phyloP scores from a whole-genome alignment of 306 rosid species.

The Phaseolus lunatus region DNA sequence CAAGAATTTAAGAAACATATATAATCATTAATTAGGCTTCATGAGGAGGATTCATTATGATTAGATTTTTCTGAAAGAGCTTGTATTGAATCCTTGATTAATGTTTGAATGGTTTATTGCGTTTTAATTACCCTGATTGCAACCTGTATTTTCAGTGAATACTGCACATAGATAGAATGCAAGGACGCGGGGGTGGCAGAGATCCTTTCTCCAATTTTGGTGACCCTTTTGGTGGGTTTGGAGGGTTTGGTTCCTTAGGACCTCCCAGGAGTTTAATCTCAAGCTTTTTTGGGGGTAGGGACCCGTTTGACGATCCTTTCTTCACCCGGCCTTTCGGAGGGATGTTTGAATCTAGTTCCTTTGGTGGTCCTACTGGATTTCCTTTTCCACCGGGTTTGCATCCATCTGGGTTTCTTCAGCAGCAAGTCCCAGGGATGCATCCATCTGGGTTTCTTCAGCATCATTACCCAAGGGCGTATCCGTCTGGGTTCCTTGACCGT shows the following conservation, averaged over 20 bases:
- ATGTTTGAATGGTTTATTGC: background rate
- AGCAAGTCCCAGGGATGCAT: conserved; percentile 41
- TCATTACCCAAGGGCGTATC: conserved; percentile 43
- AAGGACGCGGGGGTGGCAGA: conserved; percentile 66
- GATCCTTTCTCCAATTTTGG: conserved; percentile 57
- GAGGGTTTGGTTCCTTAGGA: conserved; percentile 69
- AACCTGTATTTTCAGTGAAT: conserved; percentile 36
- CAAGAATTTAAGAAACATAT: background rate
- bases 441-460: conserved; percentile 65
- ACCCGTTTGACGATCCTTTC: conserved; percentile 87
- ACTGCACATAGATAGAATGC: conserved; percentile 59
- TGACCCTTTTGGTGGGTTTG: conserved; percentile 74
- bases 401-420: background rate
- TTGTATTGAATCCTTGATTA: background rate
- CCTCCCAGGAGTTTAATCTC: conserved; percentile 66
- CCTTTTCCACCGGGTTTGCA: conserved; percentile 50
- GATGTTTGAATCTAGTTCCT: conserved; percentile 56
- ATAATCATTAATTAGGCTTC: background rate
- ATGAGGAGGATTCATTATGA: background rate
- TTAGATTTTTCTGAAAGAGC: background rate
- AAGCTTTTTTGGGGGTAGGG: conserved; percentile 68
- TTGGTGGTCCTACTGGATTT: conserved; percentile 51
- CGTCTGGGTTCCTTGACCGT: conserved; percentile 41
- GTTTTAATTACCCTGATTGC: background rate
- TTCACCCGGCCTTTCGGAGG: conserved; percentile 75